These are phyloP conservation scores for Diplodia corticola DNA, from an alignment of 2,329 filamentous ascomycete genomes.

Conservation along the genomic window DNA sequence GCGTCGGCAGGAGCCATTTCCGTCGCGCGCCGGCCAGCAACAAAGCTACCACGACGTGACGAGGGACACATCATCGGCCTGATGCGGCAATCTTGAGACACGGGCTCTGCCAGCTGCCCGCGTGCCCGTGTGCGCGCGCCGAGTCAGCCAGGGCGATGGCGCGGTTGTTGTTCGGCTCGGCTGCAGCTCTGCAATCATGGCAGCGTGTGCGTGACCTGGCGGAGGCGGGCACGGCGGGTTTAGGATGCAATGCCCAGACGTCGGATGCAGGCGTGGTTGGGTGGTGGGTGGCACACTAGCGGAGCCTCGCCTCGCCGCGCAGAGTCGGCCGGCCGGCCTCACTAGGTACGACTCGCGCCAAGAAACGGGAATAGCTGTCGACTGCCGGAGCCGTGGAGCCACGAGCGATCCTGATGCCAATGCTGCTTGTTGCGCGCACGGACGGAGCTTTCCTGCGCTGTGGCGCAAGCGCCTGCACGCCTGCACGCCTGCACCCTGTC, in stretches of 20 bases:
- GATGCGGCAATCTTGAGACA: conserved; percentile 1
- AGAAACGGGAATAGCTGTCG: neutral
- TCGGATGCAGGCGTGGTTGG: neutral
- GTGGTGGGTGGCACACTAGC: neutral
- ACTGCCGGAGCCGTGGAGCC: neutral
- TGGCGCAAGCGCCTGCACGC: neutral
- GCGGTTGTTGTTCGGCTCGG: neutral
- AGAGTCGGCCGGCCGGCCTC: neutral
- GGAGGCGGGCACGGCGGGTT: neutral
- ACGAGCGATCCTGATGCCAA: neutral
- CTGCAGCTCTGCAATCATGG: neutral
- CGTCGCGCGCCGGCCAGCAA: neutral
- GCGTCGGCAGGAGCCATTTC: conserved; percentile 55
- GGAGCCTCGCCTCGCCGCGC: neutral
- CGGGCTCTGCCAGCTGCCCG: too few species aligned
- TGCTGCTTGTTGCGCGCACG: neutral
- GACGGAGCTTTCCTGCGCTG: neutral
- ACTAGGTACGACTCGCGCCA: too few species aligned
- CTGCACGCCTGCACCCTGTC: neutral
- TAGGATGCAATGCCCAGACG: neutral
- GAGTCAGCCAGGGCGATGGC: neutral
- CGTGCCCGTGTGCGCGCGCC: neutral
- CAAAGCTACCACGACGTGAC: neutral
- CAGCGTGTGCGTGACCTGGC: neutral
- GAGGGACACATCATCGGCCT: neutral